These are phyloP conservation scores for sunflower (Helianthus annuus) DNA, from an alignment of 129 eudicot genomes.

Conservation along the genomic window HanXRQr2.0-SUNRISE NC_035449.2:29154329-29154828, in stretches of 20 bases:
- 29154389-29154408: slow-evolving; percentile 69
- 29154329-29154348: slow-evolving; percentile 86
- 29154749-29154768: not conserved
- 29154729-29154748: slow-evolving; percentile 27
- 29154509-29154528: slow-evolving; percentile 78
- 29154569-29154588: too few species aligned
- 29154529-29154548: slow-evolving; percentile 82
- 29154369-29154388: slow-evolving; percentile 83
- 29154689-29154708: slow-evolving; percentile 65
- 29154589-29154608: too few species aligned
- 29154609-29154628: too few species aligned
- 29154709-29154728: slow-evolving; percentile 48
- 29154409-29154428: slow-evolving; percentile 71
- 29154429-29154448: slow-evolving; percentile 72
- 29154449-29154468: slow-evolving; percentile 80
- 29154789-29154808: slow-evolving; percentile 33
- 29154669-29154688: slow-evolving; percentile 57
- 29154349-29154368: slow-evolving; percentile 87
- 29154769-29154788: not conserved
- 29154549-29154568: slow-evolving; percentile 39
- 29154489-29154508: slow-evolving; percentile 80
- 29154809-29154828: not conserved
- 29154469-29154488: slow-evolving; percentile 87
- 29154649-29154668: slow-evolving; percentile 45
- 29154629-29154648: slow-evolving; percentile 26